Evolutionary conservation across 2,329 filamentous ascomycete genomes (phyloP).

Genomic region (Podosphaera fusca): DNA sequence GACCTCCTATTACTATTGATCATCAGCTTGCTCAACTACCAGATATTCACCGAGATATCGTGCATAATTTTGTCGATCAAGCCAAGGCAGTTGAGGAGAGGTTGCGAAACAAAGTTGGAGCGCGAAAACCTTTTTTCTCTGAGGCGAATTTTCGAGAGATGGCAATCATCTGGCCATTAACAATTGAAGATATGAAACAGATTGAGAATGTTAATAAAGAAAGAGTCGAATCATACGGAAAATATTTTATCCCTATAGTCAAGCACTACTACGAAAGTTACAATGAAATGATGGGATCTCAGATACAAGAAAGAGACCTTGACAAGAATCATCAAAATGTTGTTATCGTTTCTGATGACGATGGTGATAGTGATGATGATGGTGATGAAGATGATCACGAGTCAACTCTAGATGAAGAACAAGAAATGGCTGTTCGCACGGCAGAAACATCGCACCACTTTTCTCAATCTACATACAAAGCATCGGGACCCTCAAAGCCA

Average conservation of each 20-base stretch:
- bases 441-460: slow-evolving; percentile 4
- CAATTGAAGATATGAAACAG: slow-evolving; percentile 33
- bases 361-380: slow-evolving; percentile 2
- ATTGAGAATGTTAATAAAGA: slow-evolving; percentile 40
- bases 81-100: slow-evolving; percentile 37
- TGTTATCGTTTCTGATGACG: slow-evolving; percentile 24
- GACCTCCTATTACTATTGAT: slow-evolving; percentile 35
- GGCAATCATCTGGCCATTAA: slow-evolving; percentile 44
- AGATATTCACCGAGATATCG: slow-evolving; percentile 36
- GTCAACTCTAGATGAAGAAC: slow-evolving; percentile 1
- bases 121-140: slow-evolving; percentile 39
- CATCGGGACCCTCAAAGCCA: not conserved
- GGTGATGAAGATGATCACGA: slow-evolving; percentile 4
- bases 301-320: slow-evolving; percentile 8
- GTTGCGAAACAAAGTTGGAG: slow-evolving; percentile 33
- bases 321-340: slow-evolving; percentile 20
- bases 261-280: slow-evolving; percentile 24
- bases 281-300: slow-evolving; percentile 23
- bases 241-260: slow-evolving; percentile 35
- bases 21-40: slow-evolving; percentile 28
- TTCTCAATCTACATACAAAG: not conserved
- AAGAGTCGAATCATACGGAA: slow-evolving; percentile 38
- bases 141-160: slow-evolving; percentile 49
- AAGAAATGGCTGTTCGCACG: slow-evolving; percentile 1
- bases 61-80: slow-evolving; percentile 39